Evolutionary conservation across 441 rosid genomes (phyloP), one percentile per base, ranked within the genome.

Genomic region (Gossypium schwendimanii): DNA sequence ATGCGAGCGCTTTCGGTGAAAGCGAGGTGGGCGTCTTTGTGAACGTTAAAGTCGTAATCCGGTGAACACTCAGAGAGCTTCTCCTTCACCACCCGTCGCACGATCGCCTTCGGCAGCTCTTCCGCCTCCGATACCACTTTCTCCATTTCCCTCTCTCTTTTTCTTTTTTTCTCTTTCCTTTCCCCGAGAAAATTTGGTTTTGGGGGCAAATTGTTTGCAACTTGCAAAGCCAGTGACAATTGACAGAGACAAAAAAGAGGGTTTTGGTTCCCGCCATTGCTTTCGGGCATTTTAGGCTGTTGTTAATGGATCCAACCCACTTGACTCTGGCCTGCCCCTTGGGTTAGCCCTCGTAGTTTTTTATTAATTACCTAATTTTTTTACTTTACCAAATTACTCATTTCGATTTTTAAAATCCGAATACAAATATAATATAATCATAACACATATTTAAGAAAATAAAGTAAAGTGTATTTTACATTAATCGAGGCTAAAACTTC

Each of bases 1-100:
- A 94, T 92, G 74, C 97, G 88, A 2, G 97, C 98, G 78, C 92
- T 88, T 79, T 92, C 97, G 63, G 91, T 80, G 88, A 94, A 94
- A 31, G 94, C 99, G 45, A 87, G 82, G 54, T 91, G 81, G 6
- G 98, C 89, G 76, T 92, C 98, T 81, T 81, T 92, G 85, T 88
- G 93, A 76, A 94, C 77, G 77, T 77, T 71, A 17, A 92, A 74
- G 78, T 88, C 98, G 69, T 78, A 80, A 66, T 84, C 91, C 15
- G 85, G 84, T 63, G 96, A 94, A 76, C 91, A 88, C 33, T 83
- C 84, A 44, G 89, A 81, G 1, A 95, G 88, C 89, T 90, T 87
- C 36, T 87, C 94, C 80, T 92, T 95, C 84, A 92, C 98, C 69
- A 92, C 87, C 41, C 99, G 89, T 58, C 91, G 93, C 70, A 92